Evolutionary conservation across 176 grass and related monocot genomes (phyloP), one percentile per base, ranked within the genome.

Genomic region (Bothriochloa decipiens): DNA sequence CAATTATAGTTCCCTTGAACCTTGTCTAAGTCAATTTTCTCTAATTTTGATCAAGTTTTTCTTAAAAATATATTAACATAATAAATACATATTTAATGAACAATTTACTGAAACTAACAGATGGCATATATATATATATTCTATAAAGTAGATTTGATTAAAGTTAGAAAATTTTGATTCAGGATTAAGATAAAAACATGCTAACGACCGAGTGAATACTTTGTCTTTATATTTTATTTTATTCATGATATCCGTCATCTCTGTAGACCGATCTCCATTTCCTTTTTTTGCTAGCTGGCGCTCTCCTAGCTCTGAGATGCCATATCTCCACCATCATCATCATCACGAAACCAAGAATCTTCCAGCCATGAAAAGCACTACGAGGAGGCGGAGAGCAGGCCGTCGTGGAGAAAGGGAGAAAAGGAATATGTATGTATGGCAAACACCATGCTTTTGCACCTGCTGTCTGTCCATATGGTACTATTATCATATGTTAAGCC

Each of bases 401-500:
- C 29, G 69, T 11, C 70, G 47, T 9, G 47, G 47, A 66, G 79
- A 46, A 72, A 65, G 73, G 33, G 49, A 1, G 7, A 52, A 81
- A 52, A 81, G 85, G 82, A 85, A 85, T 69, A 67, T 64, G 78
- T 65, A 68, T 39, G 74, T 86, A 68, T 83, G 79, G 33, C 79
- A 67, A 58, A 45, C 35, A 47, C 62, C 40, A n/a, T 68, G 53
- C 65, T 57, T 62, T 77, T 76, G 20, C 65, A 33, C 14, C 75
- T 33, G 58, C 60, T 70, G 46, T 23, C 36, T 32, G 27, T 77
- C 63, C 86, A 78, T 52, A 79, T 74, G 75, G 50, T 63, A 87
- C 63, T 78, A 87, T 91, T 91, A 91, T 87, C 89, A 84, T 65
- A 87, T 90, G 89, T 42, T 83, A 79, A 81, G 69, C 61, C 75